A percentile compares a stretch with the other conserved stretches of the same genome.
Evolutionary conservation across 2,329 filamentous ascomycete genomes (phyloP).

Genomic region (Fusarium brachygibbosum): DNA sequence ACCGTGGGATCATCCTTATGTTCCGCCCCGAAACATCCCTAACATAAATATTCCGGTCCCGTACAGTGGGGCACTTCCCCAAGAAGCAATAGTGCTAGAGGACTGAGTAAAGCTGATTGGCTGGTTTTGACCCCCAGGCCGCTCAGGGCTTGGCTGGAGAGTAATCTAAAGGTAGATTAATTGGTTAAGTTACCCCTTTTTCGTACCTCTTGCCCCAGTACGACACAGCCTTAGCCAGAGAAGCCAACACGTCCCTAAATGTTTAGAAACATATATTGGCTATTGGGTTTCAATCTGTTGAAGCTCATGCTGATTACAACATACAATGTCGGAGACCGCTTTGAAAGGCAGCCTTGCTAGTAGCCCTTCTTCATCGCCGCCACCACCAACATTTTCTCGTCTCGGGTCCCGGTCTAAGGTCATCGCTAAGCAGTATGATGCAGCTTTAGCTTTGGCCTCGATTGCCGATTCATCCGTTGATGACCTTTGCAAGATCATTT

Average conservation of each 20-base stretch:
- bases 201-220: neutral
- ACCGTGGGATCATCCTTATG: neutral
- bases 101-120: neutral
- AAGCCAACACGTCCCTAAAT: neutral
- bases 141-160: neutral
- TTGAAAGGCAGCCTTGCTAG: slow-evolving; percentile 4
- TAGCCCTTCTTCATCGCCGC: slow-evolving; percentile 1
- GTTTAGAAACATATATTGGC: neutral
- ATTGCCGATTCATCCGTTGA: neutral
- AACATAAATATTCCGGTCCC: slow-evolving; percentile 2
- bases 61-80: no score
- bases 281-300: neutral
- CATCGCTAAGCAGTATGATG: neutral
- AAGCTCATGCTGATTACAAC: neutral
- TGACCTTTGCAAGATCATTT: neutral
- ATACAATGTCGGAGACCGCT: slow-evolving; percentile 1
- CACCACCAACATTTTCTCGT: slow-evolving; percentile 4
- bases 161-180: neutral
- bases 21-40: neutral
- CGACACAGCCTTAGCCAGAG: neutral
- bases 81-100: no score
- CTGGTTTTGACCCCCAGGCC: neutral
- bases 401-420: neutral
- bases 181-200: neutral
- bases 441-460: no score